Conservation (phyloP, 345 rosid genomes). For the Lumnitzera racemosa region DNA sequence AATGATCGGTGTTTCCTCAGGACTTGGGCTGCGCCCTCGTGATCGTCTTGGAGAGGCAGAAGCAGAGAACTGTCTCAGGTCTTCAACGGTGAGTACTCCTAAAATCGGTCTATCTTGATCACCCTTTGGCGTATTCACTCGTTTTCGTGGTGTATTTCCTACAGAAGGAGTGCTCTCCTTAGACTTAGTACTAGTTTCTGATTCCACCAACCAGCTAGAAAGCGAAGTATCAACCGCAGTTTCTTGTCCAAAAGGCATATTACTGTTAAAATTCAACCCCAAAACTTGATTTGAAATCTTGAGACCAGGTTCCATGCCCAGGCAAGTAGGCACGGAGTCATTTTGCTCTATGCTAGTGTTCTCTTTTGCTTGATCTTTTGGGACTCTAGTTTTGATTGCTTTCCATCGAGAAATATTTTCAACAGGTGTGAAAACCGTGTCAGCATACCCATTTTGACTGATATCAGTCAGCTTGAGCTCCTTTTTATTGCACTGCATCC, state of each 20-base stretch:
- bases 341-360: conserved; percentile 24
- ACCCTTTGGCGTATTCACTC: conserved; percentile 22
- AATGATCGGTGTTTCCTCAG: conserved; percentile 31
- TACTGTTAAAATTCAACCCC: no score
- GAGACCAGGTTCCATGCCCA: conserved; percentile 12
- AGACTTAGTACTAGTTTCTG: conserved; percentile 30
- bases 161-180: conserved; percentile 23
- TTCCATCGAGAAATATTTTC: conserved; percentile 42
- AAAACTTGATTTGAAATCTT: conserved; percentile 1
- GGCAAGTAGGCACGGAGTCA: conserved; percentile 2
- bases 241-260: conserved; percentile 18
- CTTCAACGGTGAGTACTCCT: conserved; percentile 30
- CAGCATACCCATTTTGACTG: conserved; percentile 16
- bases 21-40: conserved; percentile 14
- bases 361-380: conserved; percentile 34
- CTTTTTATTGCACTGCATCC: conserved; percentile 1
- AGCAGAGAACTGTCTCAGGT: conserved; percentile 27
- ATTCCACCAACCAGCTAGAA: conserved; percentile 53
- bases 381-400: conserved; percentile 26
- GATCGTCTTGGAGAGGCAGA: conserved; percentile 25
- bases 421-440: conserved; percentile 44
- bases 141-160: conserved; percentile 26
- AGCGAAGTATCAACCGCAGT: conserved; percentile 55
- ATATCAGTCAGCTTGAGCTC: conserved; percentile 14
- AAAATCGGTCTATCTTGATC: conserved; percentile 25